Evolutionary conservation across 768 basidiomycete species (phyloP).

Genomic region (Phlegmacium glaucopus): DNA sequence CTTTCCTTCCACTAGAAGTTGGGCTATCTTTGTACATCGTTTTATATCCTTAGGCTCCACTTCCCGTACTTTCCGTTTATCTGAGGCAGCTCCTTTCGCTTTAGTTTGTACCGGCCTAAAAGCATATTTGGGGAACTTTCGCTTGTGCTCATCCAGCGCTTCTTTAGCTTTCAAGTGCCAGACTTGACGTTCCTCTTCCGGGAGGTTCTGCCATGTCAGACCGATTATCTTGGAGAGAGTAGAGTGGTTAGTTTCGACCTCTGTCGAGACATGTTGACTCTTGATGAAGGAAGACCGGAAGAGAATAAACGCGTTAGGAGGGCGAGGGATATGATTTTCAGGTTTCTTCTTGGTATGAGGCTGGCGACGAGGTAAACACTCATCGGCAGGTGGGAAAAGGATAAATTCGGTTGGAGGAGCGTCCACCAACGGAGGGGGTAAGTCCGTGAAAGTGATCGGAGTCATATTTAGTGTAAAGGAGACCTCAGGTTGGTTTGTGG

Average conservation of each 20-base stretch:
- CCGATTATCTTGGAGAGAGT: slow-evolving; percentile 85
- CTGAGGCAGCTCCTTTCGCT: slow-evolving; percentile 39
- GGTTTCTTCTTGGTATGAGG: slow-evolving; percentile 69
- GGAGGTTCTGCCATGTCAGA: slow-evolving; percentile 76
- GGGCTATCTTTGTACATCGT: slow-evolving; percentile 67
- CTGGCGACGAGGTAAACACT: slow-evolving; percentile 35
- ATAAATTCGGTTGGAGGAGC: slow-evolving; percentile 36
- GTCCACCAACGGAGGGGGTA: slow-evolving; percentile 28
- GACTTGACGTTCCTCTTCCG: slow-evolving; percentile 68
- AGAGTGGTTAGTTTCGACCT: slow-evolving; percentile 79
- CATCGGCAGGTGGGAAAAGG: slow-evolving; percentile 55
- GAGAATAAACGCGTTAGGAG: slow-evolving; percentile 84
- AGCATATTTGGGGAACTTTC: slow-evolving; percentile 75
- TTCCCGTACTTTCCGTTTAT: slow-evolving; percentile 64
- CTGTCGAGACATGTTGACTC: slow-evolving; percentile 70
- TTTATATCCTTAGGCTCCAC: slow-evolving; percentile 63
- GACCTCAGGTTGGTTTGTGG: slow-evolving; percentile 16
- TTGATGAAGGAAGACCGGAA: slow-evolving; percentile 84
- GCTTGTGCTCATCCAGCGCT: slow-evolving; percentile 74
- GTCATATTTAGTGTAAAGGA: slow-evolving; percentile 20
- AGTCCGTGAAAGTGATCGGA: slow-evolving; percentile 19
- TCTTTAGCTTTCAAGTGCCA: slow-evolving; percentile 78
- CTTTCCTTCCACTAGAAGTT: slow-evolving; percentile 60
- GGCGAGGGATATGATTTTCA: slow-evolving; percentile 76
- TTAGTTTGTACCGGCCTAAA: slow-evolving; percentile 67